Evolutionary conservation across 1,284 basidiomycete species (phyloP).

Genomic region (Mycena sp.): DNA sequence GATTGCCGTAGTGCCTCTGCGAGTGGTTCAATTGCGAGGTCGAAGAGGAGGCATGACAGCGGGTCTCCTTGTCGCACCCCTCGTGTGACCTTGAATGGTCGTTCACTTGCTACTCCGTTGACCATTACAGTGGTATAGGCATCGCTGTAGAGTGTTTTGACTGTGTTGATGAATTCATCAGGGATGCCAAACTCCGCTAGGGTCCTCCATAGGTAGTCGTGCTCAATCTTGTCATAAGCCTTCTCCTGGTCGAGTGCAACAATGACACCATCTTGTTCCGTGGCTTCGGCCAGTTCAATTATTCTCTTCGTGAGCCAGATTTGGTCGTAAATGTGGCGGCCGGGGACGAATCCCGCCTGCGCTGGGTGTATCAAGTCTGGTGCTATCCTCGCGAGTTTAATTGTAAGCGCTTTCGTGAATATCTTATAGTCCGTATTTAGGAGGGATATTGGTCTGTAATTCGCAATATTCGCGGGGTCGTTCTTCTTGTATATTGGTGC

Average conservation of each 20-base stretch:
- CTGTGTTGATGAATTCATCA: slow-evolving; percentile 24
- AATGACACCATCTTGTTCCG: slow-evolving; percentile 31
- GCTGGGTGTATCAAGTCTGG: slow-evolving; percentile 22
- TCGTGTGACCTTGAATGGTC: slow-evolving; percentile 26
- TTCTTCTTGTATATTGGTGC: slow-evolving; percentile 19
- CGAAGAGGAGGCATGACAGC: slow-evolving; percentile 41
- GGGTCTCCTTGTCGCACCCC: slow-evolving; percentile 42
- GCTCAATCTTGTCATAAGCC: too few relatives aligned
- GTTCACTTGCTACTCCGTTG: slow-evolving; percentile 30
- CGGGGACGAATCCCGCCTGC: slow-evolving; percentile 35
- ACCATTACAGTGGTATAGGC: slow-evolving; percentile 33
- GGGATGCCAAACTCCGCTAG: slow-evolving; percentile 24
- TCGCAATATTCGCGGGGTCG: slow-evolving; percentile 16
- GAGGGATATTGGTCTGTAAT: slow-evolving; percentile 24
- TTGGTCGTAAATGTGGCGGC: slow-evolving; percentile 33
- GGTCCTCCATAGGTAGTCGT: slow-evolving; percentile 9
- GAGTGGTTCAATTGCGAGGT: slow-evolving; percentile 30
- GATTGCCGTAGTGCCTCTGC: slow-evolving; percentile 16
- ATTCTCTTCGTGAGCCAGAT: slow-evolving; percentile 30
- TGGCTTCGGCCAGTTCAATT: slow-evolving; percentile 32
- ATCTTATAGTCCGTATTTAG: slow-evolving; percentile 30
- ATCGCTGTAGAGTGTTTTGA: slow-evolving; percentile 10
- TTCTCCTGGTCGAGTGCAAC: slow-evolving; percentile 8
- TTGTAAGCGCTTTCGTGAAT: slow-evolving; percentile 22
- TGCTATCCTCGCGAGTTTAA: slow-evolving; percentile 11